Percentiles rank a stretch among this genome's conserved stretches.
Conservation (phyloP, 352 stramenopile genomes). For the Pythium rishiriense region DNA sequence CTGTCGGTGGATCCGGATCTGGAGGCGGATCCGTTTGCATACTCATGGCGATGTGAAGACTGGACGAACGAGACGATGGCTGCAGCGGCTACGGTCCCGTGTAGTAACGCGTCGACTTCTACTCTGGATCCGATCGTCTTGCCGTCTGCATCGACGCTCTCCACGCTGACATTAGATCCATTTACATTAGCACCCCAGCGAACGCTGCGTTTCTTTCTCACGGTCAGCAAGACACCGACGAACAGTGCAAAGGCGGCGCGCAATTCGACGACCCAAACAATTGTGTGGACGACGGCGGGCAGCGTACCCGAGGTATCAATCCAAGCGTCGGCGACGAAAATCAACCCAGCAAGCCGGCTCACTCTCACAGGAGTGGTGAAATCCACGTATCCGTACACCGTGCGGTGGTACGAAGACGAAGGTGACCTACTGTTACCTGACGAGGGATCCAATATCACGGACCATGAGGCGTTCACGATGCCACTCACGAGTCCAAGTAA, state of each 20-base stretch:
- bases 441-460: conserved; percentile 27
- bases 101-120: conserved; percentile 18
- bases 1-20: conserved; percentile 52
- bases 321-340: conserved; percentile 31
- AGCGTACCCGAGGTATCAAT: conserved; percentile 48
- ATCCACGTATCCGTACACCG: conserved; percentile 66
- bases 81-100: conserved; percentile 1
- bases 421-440: conserved; percentile 51
- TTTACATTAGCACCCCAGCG: conserved; percentile 43
- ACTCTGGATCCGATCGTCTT: not conserved
- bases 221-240: conserved; percentile 32
- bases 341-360: conserved; percentile 52
- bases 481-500: conserved; percentile 56
- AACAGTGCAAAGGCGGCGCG: not conserved
- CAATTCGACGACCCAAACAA: conserved; percentile 27
- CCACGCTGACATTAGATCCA: conserved; percentile 38
- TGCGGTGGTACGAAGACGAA: conserved; percentile 53
- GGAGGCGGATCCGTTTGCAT: conserved; percentile 37
- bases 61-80: conserved; percentile 38
- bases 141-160: conserved; percentile 14
- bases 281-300: conserved; percentile 48
- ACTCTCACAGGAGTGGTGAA: conserved; percentile 35
- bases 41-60: conserved; percentile 56
- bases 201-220: conserved; percentile 52
- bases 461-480: conserved; percentile 48